A percentile compares a stretch with the other conserved stretches of the same genome.
These are phyloP conservation scores for Nakaseomyces sp. DNA, from an alignment of 1,139 yeast species.

Conservation along the genomic window DNA sequence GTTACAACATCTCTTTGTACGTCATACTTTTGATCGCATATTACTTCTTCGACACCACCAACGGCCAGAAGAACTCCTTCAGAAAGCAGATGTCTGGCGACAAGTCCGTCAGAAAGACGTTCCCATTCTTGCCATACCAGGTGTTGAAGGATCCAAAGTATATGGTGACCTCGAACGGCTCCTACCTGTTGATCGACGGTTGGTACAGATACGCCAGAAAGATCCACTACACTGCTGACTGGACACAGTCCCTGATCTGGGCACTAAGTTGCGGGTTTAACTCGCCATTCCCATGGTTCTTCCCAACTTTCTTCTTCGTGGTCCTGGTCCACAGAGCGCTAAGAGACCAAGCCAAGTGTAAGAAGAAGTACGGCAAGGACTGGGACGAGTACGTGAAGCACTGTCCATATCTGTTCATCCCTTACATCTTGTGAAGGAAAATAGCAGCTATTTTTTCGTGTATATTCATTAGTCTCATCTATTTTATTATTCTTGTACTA, in stretches of 20 bases:
- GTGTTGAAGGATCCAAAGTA: slow-evolving; percentile 74
- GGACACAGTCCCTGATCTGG: slow-evolving; percentile 82
- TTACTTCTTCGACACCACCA: slow-evolving; percentile 89
- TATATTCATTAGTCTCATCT: neutral
- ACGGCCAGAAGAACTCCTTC: slow-evolving; percentile 92
- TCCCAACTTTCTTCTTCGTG: slow-evolving; percentile 79
- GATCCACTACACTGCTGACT: slow-evolving; percentile 92
- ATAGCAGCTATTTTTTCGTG: no score
- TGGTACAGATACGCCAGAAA: slow-evolving; percentile 92
- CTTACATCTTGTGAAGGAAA: slow-evolving; percentile 62
- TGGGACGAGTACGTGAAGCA: slow-evolving; percentile 81
- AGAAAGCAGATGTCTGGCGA: slow-evolving; percentile 83
- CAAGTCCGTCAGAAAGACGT: slow-evolving; percentile 62
- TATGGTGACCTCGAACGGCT: slow-evolving; percentile 77
- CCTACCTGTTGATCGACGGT: slow-evolving; percentile 79
- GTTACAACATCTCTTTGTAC: slow-evolving; percentile 50
- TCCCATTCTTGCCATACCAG: slow-evolving; percentile 88
- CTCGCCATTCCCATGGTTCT: slow-evolving; percentile 92
- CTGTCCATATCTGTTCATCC: slow-evolving; percentile 90
- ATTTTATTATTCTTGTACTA: neutral
- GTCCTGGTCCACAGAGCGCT: slow-evolving; percentile 81
- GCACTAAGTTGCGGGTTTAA: slow-evolving; percentile 80
- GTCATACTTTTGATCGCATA: slow-evolving; percentile 57
- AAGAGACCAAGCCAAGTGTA: slow-evolving; percentile 81
- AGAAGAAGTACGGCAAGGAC: slow-evolving; percentile 81